phyloP scores from a whole-genome alignment of 140 eudicot genomes.

The Senecio squalidus region DNA sequence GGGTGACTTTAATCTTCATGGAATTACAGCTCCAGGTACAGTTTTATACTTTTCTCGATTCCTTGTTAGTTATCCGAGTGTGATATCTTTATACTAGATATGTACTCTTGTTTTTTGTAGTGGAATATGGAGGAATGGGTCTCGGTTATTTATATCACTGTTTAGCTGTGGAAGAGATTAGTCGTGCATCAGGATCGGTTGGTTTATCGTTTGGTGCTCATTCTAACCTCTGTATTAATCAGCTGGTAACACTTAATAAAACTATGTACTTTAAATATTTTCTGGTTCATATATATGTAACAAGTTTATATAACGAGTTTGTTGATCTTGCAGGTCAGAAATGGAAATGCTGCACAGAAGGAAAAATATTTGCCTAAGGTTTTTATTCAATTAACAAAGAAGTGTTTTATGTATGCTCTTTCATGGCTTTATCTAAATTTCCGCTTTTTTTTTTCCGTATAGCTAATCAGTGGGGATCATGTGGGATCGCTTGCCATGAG shows the following conservation, averaged over 20 bases:
- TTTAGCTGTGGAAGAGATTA: conserved; percentile 90
- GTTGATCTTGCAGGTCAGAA: conserved; percentile 67
- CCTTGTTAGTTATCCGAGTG: not conserved
- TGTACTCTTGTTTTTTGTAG: conserved; percentile 31
- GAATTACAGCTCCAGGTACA: conserved; percentile 91
- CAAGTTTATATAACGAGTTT: conserved; percentile 4
- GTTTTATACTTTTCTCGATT: conserved; percentile 1
- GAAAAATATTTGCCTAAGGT: conserved; percentile 94
- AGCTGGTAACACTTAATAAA: conserved; percentile 63
- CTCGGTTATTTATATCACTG: conserved; percentile 94
- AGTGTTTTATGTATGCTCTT: not conserved
- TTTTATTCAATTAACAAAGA: conserved; percentile 6
- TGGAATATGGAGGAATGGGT: conserved; percentile 97
- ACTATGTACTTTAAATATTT: not conserved
- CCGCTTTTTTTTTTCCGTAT: conserved; percentile 17
- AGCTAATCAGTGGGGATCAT: conserved; percentile 96
- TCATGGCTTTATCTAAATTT: not conserved
- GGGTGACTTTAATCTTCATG: conserved; percentile 97
- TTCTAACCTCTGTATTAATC: conserved; percentile 89
- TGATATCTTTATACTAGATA: not conserved
- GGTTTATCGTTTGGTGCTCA: conserved; percentile 97
- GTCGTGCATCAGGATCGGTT: conserved; percentile 97
- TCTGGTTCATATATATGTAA: not conserved
- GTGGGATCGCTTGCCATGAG: conserved; percentile 99
- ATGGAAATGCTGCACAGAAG: conserved; percentile 85